A percentile compares a stretch with the other conserved stretches of the same genome.
Conservation (phyloP, 2,329 filamentous ascomycete genomes). For the Emmonsiellopsis sp. region DNA sequence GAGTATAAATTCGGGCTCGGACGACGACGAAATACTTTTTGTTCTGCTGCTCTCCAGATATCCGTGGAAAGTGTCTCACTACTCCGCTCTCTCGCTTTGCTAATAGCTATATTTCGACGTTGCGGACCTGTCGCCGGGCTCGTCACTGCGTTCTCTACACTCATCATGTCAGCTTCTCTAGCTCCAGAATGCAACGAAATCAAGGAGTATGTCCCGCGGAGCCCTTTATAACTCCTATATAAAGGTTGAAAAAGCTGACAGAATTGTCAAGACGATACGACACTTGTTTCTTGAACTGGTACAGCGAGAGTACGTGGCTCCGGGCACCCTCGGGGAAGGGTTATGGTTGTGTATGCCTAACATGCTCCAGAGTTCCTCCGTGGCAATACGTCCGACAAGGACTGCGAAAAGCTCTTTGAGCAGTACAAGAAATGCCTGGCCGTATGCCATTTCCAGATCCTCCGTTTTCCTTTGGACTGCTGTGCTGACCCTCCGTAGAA, state of each 20-base stretch:
- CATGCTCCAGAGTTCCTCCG: constrained; percentile 67
- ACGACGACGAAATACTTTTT: too few relatives aligned
- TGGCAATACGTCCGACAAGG: constrained; percentile 72
- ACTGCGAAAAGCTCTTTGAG: constrained; percentile 78
- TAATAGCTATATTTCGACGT: too few relatives aligned
- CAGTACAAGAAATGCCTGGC: constrained; percentile 80
- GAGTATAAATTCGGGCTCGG: too few relatives aligned
- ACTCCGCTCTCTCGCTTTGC: too few relatives aligned
- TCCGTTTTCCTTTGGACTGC: background rate
- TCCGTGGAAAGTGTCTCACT: too few relatives aligned
- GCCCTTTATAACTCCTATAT: background rate
- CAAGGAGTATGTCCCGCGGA: constrained; percentile 65
- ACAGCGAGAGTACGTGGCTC: constrained; percentile 75
- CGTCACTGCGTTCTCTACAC: background rate
- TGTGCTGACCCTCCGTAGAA: constrained; percentile 47
- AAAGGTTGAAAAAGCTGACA: constrained; percentile 4
- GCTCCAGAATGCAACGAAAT: constrained; percentile 91
- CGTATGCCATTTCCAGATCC: constrained; percentile 43
- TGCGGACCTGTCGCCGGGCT: background rate
- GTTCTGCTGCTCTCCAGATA: too few relatives aligned
- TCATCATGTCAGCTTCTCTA: constrained; percentile 79
- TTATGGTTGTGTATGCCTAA: background rate
- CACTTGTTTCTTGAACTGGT: constrained; percentile 97
- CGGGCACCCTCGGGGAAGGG: background rate
- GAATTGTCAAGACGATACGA: constrained; percentile 68